Percentiles rank a stretch among this genome's conserved stretches.
Conservation (phyloP, 1,139 yeast genomes). For the Yamadazyma triangularis region DNA sequence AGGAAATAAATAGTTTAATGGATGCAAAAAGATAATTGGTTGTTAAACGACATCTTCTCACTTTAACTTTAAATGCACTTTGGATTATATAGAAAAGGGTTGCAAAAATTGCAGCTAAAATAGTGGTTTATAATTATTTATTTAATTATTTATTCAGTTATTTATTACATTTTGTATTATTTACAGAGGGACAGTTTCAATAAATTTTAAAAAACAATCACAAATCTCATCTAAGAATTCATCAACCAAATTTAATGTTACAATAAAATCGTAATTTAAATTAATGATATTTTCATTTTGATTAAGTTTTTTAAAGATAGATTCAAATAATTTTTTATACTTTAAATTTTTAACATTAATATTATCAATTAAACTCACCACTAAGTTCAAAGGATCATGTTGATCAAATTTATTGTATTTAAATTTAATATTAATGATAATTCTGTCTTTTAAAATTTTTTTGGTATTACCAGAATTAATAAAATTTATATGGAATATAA, state of each 20-base stretch:
- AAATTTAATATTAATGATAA: slow-evolving; percentile 27
- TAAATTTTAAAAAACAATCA: slow-evolving; percentile 18
- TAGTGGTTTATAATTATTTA: neutral
- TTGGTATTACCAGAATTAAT: slow-evolving; percentile 22
- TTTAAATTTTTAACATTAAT: slow-evolving; percentile 35
- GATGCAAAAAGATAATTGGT: no score
- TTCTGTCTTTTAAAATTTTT: slow-evolving; percentile 34
- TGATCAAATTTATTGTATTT: slow-evolving; percentile 30
- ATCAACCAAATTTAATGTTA: slow-evolving; percentile 17
- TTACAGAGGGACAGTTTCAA: slow-evolving; percentile 6
- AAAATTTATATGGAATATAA: slow-evolving; percentile 29
- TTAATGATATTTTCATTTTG: slow-evolving; percentile 23
- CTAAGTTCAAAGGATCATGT: slow-evolving; percentile 14
- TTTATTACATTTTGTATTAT: neutral
- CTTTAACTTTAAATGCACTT: no score
- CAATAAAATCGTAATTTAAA: slow-evolving; percentile 40
- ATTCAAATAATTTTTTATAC: slow-evolving; percentile 38
- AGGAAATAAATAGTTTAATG: slow-evolving; percentile 1
- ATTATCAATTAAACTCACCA: slow-evolving; percentile 33
- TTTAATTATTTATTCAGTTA: no score
- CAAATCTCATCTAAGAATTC: slow-evolving; percentile 21
- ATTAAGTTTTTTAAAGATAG: slow-evolving; percentile 31
- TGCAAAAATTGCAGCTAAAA: no score
- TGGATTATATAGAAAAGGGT: no score
- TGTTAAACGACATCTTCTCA: no score